Percentiles rank a stretch among this genome's conserved stretches.
Evolutionary conservation across 176 grass and related monocot genomes (phyloP).

Genomic region (Cenchrus americanus): DNA sequence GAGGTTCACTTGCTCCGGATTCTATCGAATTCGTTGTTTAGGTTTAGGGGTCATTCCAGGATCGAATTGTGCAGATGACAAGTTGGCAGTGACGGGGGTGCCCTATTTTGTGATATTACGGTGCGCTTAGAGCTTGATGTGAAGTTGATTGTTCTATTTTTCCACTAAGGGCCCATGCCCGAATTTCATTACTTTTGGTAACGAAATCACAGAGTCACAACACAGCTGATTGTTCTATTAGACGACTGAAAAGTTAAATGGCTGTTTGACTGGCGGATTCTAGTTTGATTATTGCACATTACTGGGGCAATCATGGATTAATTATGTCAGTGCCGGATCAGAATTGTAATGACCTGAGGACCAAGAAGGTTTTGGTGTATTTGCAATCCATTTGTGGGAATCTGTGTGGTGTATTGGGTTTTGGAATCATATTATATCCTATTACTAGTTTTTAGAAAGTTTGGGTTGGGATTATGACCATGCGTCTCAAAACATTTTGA

Average conservation of each 20-base stretch:
- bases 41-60: neutral
- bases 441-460: neutral
- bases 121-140: neutral
- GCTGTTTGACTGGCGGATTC: slow-evolving; percentile 9
- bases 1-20: neutral
- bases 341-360: neutral
- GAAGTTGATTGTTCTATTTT: neutral
- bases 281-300: neutral
- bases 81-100: neutral
- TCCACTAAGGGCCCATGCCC: no score
- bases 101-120: neutral
- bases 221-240: neutral
- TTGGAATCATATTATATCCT: neutral
- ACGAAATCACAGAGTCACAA: no score
- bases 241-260: neutral
- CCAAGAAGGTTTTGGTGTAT: neutral
- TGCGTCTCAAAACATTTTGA: neutral
- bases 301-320: neutral
- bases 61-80: neutral
- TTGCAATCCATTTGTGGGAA: neutral
- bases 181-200: no score
- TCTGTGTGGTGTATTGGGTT: neutral
- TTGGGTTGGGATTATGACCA: neutral
- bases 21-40: neutral
- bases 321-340: neutral